Percentiles rank a stretch among this genome's conserved stretches.
Conservation (phyloP, 495 filamentous ascomycete genomes). For the Neurospora pannonica region DNA sequence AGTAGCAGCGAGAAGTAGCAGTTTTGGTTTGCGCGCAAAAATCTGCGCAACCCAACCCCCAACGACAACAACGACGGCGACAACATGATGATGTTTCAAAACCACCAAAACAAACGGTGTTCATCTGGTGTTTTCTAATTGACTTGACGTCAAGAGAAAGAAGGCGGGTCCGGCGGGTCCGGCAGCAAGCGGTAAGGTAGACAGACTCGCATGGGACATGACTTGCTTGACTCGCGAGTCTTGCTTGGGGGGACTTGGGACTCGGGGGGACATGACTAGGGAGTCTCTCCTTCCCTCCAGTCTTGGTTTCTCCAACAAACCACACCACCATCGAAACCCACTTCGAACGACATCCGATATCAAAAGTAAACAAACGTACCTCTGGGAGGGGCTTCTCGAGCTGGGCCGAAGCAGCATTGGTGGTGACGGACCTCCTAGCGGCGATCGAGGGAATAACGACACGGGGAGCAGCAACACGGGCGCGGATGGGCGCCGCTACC, state of each 20-base stretch:
- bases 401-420: conserved; percentile 85
- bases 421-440: conserved; percentile 64
- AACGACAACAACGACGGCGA: not conserved
- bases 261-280: not conserved
- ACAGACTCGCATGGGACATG: not conserved
- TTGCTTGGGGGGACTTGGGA: not conserved
- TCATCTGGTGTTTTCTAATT: not conserved
- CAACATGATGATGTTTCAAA: not conserved
- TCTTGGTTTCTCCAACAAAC: not conserved
- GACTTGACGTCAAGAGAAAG: not conserved
- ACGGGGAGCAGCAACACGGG: conserved; percentile 25
- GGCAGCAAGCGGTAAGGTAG: not conserved
- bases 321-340: not conserved
- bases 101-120: not conserved
- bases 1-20: not conserved
- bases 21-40: not conserved
- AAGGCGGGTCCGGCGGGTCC: not conserved
- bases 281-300: not conserved
- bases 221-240: not conserved
- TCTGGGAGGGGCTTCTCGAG: conserved; percentile 74
- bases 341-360: not conserved
- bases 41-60: not conserved
- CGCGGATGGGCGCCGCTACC: conserved; percentile 33
- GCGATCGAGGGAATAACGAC: conserved; percentile 44
- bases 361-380: conserved; percentile 29